Evolutionary conservation across 2,329 filamentous ascomycete species (phyloP).

Genomic region (Epichloe amarillans): DNA sequence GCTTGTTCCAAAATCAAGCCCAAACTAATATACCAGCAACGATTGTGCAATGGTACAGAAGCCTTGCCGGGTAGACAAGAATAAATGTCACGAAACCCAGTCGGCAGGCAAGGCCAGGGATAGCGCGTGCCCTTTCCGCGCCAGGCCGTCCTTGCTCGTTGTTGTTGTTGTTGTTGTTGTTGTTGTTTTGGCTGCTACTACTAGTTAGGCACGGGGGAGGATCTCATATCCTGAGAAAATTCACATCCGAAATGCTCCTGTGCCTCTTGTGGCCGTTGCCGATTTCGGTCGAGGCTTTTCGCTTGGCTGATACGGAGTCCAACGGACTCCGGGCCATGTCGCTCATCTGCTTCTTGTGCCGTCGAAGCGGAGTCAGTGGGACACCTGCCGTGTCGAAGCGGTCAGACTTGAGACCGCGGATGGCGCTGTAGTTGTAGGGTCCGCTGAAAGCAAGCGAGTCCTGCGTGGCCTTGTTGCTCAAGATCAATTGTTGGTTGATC

Average conservation of each 20-base stretch:
- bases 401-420: slow-evolving; percentile 51
- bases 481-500: slow-evolving; percentile 46
- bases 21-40: too few relatives aligned
- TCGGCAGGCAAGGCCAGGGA: slow-evolving; percentile 27
- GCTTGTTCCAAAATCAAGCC: too few relatives aligned
- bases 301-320: slow-evolving; percentile 35
- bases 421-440: slow-evolving; percentile 44
- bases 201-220: too few relatives aligned
- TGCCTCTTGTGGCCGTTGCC: slow-evolving; percentile 38
- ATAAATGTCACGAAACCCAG: too few relatives aligned
- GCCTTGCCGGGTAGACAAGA: too few relatives aligned
- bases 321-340: slow-evolving; percentile 37
- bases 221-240: slow-evolving; percentile 31
- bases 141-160: slow-evolving; percentile 35
- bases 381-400: slow-evolving; percentile 52
- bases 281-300: slow-evolving; percentile 37
- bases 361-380: slow-evolving; percentile 54
- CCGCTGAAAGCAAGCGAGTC: slow-evolving; percentile 50
- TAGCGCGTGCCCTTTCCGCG: slow-evolving; percentile 15
- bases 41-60: too few relatives aligned
- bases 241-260: slow-evolving; percentile 45
- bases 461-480: slow-evolving; percentile 46
- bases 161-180: slow-evolving; percentile 2
- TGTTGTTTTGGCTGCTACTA: not conserved
- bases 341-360: slow-evolving; percentile 36